Evolutionary conservation across 2,329 filamentous ascomycete species (phyloP).

Genomic region (Neocatenulostroma microsporum): DNA sequence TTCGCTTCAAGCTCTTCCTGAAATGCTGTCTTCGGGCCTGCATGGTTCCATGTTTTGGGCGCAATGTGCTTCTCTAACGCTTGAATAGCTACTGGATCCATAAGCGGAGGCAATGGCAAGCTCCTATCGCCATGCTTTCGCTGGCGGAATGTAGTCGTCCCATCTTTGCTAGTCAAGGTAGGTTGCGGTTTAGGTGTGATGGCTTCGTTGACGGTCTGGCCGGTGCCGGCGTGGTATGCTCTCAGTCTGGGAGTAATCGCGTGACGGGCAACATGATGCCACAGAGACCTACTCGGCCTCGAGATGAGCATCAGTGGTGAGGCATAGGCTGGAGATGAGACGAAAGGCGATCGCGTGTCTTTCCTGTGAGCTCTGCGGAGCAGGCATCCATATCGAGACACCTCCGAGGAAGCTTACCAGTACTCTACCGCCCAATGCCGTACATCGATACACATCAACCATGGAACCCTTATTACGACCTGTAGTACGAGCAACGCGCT

Average conservation of each 20-base stretch:
- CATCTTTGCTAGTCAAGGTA: slow-evolving; percentile 22
- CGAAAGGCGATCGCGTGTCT: too few relatives aligned
- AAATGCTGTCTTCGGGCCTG: slow-evolving; percentile 41
- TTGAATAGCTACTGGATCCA: slow-evolving; percentile 37
- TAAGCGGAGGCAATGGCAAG: slow-evolving; percentile 43
- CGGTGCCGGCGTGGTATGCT: not conserved
- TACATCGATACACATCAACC: slow-evolving; percentile 4
- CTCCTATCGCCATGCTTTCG: slow-evolving; percentile 28
- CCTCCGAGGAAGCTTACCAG: too few relatives aligned
- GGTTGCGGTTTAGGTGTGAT: slow-evolving; percentile 12
- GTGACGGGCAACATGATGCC: too few relatives aligned
- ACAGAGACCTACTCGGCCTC: too few relatives aligned
- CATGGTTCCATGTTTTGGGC: slow-evolving; percentile 30
- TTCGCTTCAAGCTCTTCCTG: slow-evolving; percentile 54
- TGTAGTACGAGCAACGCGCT: slow-evolving; percentile 19
- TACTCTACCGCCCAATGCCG: too few relatives aligned
- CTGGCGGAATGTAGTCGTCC: slow-evolving; percentile 25
- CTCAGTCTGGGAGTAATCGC: too few relatives aligned
- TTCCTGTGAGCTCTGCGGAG: too few relatives aligned
- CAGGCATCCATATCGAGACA: too few relatives aligned
- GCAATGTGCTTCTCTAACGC: slow-evolving; percentile 32
- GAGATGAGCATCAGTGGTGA: too few relatives aligned
- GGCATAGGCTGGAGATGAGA: too few relatives aligned
- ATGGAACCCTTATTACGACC: slow-evolving; percentile 22
- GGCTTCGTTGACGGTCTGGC: slow-evolving; percentile 3